phyloP scores from a whole-genome alignment of 2,329 filamentous ascomycete genomes.

The Aspergillus hiratsukae region DNA sequence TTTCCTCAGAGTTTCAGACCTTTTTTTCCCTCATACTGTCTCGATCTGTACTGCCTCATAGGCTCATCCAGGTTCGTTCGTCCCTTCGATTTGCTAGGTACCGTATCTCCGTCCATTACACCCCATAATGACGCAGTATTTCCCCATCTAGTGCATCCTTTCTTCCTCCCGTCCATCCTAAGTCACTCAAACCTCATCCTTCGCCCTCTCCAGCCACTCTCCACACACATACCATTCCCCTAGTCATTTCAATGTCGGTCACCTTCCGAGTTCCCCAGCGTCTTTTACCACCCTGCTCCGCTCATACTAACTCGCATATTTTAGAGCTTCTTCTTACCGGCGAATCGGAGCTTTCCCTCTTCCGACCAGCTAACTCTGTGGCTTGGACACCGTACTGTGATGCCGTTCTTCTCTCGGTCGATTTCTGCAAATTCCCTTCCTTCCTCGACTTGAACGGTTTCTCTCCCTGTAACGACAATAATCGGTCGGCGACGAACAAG shows the following conservation, averaged over 20 bases:
- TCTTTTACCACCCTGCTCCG: background rate
- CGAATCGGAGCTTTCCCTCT: slow-evolving; percentile 23
- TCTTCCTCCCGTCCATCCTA: slow-evolving; percentile 12
- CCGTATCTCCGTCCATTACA: slow-evolving; percentile 6
- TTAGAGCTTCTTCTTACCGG: slow-evolving; percentile 11
- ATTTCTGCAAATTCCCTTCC: slow-evolving; percentile 2
- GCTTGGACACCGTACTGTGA: slow-evolving; percentile 9
- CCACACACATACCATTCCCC: slow-evolving; percentile 23
- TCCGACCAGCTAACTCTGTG: slow-evolving; percentile 18
- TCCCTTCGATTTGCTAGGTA: background rate
- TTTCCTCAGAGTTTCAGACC: background rate
- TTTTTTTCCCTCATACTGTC: background rate
- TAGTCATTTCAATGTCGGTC: background rate
- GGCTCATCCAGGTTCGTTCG: background rate
- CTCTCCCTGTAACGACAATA: background rate
- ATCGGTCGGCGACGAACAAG: background rate
- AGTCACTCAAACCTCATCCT: slow-evolving; percentile 14
- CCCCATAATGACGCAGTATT: slow-evolving; percentile 37
- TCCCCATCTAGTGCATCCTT: slow-evolving; percentile 10
- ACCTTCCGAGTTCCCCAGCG: background rate
- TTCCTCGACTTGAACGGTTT: background rate
- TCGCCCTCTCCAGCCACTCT: slow-evolving; percentile 12
- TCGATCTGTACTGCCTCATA: background rate
- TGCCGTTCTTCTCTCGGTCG: slow-evolving; percentile 8
- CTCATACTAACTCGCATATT: slow-evolving; percentile 14